Percentiles rank a stretch among this genome's conserved stretches.
Evolutionary conservation across 306 rosid genomes (phyloP).

Genomic region (Dryas alaskensis): DNA sequence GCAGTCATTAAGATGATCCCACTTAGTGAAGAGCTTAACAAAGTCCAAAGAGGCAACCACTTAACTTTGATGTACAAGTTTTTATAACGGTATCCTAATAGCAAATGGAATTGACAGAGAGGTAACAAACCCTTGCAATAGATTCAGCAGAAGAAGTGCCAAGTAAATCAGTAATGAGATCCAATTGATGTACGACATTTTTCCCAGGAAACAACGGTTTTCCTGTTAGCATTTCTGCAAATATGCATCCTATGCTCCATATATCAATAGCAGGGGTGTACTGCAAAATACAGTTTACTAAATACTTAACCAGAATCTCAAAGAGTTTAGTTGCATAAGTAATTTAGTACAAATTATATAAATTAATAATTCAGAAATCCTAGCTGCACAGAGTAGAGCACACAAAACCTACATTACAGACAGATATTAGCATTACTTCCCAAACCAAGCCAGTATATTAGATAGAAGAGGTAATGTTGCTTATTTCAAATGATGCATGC

Average conservation of each 20-base stretch:
- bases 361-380: not conserved
- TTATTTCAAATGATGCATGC: no score
- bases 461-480: no score
- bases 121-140: constrained; percentile 43
- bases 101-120: not conserved
- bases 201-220: constrained; percentile 66
- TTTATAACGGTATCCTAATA: not conserved
- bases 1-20: constrained; percentile 15
- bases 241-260: constrained; percentile 76
- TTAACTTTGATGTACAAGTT: not conserved
- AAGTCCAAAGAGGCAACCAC: not conserved
- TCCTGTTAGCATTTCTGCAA: constrained; percentile 64
- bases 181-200: constrained; percentile 63
- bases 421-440: not conserved
- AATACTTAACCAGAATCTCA: constrained; percentile 1
- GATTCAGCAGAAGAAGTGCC: constrained; percentile 60
- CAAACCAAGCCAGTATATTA: not conserved
- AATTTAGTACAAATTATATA: not conserved
- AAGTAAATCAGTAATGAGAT: constrained; percentile 59
- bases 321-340: not conserved
- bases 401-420: not conserved
- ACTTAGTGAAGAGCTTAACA: constrained; percentile 16
- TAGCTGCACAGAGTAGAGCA: no score
- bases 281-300: constrained; percentile 35
- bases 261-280: constrained; percentile 68